Evolutionary conservation across 495 filamentous ascomycete genomes (phyloP).

Genomic region (Zalerion maritima): DNA sequence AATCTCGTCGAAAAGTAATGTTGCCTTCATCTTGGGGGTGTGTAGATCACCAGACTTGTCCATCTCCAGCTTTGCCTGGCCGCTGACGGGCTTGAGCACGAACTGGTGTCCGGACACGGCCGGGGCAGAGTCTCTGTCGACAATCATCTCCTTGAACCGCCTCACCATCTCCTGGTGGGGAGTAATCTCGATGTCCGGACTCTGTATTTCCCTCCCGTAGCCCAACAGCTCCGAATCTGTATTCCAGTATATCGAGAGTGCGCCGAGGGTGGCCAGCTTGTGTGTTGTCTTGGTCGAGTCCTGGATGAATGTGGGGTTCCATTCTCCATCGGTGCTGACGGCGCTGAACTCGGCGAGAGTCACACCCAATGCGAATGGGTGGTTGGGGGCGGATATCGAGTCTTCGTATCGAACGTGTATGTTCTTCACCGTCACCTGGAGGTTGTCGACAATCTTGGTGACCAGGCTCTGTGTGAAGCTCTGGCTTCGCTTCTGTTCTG

Average conservation of each 20-base stretch:
- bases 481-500: slow-evolving; percentile 90
- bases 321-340: slow-evolving; percentile 83
- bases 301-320: slow-evolving; percentile 90
- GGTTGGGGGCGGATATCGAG: slow-evolving; percentile 84
- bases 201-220: slow-evolving; percentile 55
- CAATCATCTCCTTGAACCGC: slow-evolving; percentile 63
- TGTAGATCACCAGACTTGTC: slow-evolving; percentile 77
- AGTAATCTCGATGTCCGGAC: slow-evolving; percentile 29
- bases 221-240: slow-evolving; percentile 77
- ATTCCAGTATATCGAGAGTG: slow-evolving; percentile 92
- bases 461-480: slow-evolving; percentile 90
- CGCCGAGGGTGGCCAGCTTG: slow-evolving; percentile 78
- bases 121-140: slow-evolving; percentile 39
- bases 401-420: slow-evolving; percentile 97
- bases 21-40: slow-evolving; percentile 77
- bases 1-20: slow-evolving; percentile 85
- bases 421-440: slow-evolving; percentile 94
- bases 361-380: slow-evolving; percentile 84
- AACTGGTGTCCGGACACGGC: slow-evolving; percentile 56
- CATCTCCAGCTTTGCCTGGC: slow-evolving; percentile 79
- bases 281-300: slow-evolving; percentile 68
- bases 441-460: slow-evolving; percentile 93
- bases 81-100: slow-evolving; percentile 88
- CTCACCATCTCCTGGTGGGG: slow-evolving; percentile 58
- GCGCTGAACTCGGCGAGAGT: slow-evolving; percentile 93